Evolutionary conservation across 371 early-diverging fungal species (phyloP).

Genomic region (Thermomucor indicae-seudaticae): DNA sequence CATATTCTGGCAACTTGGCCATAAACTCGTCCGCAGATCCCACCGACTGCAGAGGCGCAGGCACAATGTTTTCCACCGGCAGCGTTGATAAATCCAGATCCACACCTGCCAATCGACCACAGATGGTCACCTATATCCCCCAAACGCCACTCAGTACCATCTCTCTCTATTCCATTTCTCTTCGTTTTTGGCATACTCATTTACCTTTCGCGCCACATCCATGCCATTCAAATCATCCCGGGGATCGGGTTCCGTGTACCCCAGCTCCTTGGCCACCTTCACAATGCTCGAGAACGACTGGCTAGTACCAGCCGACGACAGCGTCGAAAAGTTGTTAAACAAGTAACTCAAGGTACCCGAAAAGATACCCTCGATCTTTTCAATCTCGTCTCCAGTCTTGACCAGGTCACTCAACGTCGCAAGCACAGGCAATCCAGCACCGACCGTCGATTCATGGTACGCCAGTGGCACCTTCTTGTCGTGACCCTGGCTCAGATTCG

Average conservation of each 20-base stretch:
- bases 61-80: constrained; percentile 92
- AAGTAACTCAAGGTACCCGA: constrained; percentile 94
- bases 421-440: constrained; percentile 96
- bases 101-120: constrained; percentile 86
- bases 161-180: neutral
- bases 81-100: constrained; percentile 72
- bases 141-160: neutral
- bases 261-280: constrained; percentile 82
- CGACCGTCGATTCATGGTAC: constrained; percentile 96
- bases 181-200: neutral
- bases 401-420: constrained; percentile 87
- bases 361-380: constrained; percentile 93
- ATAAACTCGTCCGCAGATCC: constrained; percentile 80
- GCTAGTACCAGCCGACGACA: constrained; percentile 35
- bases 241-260: constrained; percentile 98
- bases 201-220: constrained; percentile 96
- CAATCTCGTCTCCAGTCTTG: constrained; percentile 88
- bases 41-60: constrained; percentile 73
- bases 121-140: constrained; percentile 65
- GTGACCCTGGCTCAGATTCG: constrained; percentile 14
- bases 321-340: constrained; percentile 90
- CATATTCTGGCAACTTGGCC: constrained; percentile 76
- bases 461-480: constrained; percentile 47
- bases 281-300: constrained; percentile 86
- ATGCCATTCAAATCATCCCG: constrained; percentile 97